A percentile compares a stretch with the other conserved stretches of the same genome.
These are phyloP conservation scores for Sesbania bispinosa DNA, from an alignment of 306 rosid genomes.

Conservation along the genomic window DNA sequence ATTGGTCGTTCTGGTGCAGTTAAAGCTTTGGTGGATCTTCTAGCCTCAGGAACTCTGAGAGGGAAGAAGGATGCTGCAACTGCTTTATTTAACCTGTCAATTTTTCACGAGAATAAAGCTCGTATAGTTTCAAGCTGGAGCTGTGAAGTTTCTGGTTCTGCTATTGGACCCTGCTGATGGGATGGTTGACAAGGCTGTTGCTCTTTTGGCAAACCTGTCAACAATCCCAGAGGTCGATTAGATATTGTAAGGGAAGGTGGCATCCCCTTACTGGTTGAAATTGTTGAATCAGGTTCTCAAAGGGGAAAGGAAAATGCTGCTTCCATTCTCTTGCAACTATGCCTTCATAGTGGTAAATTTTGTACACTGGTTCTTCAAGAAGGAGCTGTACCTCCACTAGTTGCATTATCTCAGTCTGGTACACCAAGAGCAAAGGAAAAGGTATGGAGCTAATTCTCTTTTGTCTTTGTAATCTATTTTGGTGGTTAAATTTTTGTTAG, in stretches of 20 bases:
- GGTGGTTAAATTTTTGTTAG: not conserved
- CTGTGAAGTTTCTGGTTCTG: conserved; percentile 71
- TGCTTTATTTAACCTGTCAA: conserved; percentile 83
- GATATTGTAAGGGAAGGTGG: conserved; percentile 70
- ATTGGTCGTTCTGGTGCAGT: conserved; percentile 91
- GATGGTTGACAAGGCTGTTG: conserved; percentile 92
- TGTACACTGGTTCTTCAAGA: conserved; percentile 89
- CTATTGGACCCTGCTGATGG: conserved; percentile 64
- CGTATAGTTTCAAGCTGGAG: conserved; percentile 93
- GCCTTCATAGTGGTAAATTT: conserved; percentile 75
- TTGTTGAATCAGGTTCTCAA: conserved; percentile 75
- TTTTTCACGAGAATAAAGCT: conserved; percentile 87
- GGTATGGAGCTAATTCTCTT: conserved; percentile 45
- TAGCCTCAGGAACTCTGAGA: conserved; percentile 72
- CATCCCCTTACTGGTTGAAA: conserved; percentile 78
- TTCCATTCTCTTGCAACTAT: conserved; percentile 71
- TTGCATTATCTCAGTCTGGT: conserved; percentile 85
- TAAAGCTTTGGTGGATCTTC: conserved; percentile 84
- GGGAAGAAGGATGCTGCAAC: conserved; percentile 98
- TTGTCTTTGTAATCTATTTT: conserved; percentile 6
- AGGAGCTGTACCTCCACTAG: conserved; percentile 98
- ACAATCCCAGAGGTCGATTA: conserved; percentile 69
- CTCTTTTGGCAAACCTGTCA: conserved; percentile 84
- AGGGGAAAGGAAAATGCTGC: conserved; percentile 97
- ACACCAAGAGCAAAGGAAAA: conserved; percentile 90